phyloP scores from a whole-genome alignment of 352 stramenopile species.

The Pythium phragmiticola region DNA sequence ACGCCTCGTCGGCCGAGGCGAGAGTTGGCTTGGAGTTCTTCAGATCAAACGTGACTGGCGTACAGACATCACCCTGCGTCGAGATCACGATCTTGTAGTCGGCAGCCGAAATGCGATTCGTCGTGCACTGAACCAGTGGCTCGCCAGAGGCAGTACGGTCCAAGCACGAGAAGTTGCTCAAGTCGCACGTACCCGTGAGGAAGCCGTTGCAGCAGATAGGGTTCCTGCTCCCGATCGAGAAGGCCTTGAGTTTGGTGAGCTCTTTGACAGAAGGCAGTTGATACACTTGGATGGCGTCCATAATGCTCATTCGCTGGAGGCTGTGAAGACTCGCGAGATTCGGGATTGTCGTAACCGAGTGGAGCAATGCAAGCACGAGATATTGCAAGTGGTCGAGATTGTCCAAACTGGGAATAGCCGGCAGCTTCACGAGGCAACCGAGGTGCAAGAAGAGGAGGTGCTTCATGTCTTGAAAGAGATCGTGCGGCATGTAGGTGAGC shows the following conservation, averaged over 20 bases:
- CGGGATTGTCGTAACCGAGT: slow-evolving; percentile 16
- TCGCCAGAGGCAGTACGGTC: slow-evolving; percentile 10
- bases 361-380: slow-evolving; percentile 15
- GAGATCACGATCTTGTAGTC: background rate
- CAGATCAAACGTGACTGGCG: slow-evolving; percentile 10
- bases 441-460: slow-evolving; percentile 24
- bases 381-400: slow-evolving; percentile 13
- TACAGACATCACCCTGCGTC: too few relatives aligned
- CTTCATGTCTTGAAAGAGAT: slow-evolving; percentile 22
- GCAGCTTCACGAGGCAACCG: slow-evolving; percentile 7
- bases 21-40: slow-evolving; percentile 4
- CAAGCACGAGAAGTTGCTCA: slow-evolving; percentile 15
- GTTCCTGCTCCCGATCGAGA: slow-evolving; percentile 4
- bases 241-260: slow-evolving; percentile 6
- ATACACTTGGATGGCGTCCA: slow-evolving; percentile 12
- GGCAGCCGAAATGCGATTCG: background rate
- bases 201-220: slow-evolving; percentile 27
- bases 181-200: slow-evolving; percentile 11
- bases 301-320: slow-evolving; percentile 15
- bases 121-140: slow-evolving; percentile 6
- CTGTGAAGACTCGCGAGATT: slow-evolving; percentile 5
- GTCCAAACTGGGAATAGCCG: slow-evolving; percentile 3
- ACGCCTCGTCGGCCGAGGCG: slow-evolving; percentile 8
- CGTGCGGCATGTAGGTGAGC: slow-evolving; percentile 17
- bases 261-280: background rate